phyloP scores from a whole-genome alignment of 305 asterid genomes.

The Ruellia speciosa region DNA sequence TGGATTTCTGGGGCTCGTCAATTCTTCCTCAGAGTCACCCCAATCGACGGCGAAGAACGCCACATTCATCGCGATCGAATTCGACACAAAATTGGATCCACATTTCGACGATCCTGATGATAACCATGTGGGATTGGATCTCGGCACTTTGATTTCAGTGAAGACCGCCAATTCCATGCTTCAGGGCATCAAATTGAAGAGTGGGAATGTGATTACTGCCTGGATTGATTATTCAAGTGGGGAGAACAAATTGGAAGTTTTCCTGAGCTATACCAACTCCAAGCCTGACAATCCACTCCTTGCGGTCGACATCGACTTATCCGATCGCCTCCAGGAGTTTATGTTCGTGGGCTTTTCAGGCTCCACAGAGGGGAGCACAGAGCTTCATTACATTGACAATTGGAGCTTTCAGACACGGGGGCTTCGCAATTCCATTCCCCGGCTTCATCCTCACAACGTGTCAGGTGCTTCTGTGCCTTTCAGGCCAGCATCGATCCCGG shows the following conservation, averaged over 20 bases:
- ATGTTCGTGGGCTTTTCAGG: constrained; percentile 45
- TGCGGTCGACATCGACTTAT: constrained; percentile 29
- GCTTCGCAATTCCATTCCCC: constrained; percentile 15
- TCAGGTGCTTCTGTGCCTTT: constrained; percentile 27
- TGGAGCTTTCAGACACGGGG: constrained; percentile 40
- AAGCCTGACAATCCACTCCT: constrained; percentile 31
- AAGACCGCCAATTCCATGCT: constrained; percentile 25
- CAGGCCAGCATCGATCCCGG: constrained; percentile 24
- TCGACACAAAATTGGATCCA: constrained; percentile 33
- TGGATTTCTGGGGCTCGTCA: constrained; percentile 37
- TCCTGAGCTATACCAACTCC: constrained; percentile 37
- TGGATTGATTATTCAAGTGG: constrained; percentile 39
- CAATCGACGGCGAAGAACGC: constrained; percentile 22
- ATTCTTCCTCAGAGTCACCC: constrained; percentile 21
- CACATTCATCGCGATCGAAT: constrained; percentile 39
- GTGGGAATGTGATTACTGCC: constrained; percentile 41
- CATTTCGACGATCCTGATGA: constrained; percentile 40
- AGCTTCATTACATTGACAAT: constrained; percentile 31
- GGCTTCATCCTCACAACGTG: constrained; percentile 34
- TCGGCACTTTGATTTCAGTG: constrained; percentile 31
- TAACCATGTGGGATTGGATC: constrained; percentile 40
- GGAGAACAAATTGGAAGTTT: constrained; percentile 23
- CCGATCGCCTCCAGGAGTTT: constrained; percentile 26
- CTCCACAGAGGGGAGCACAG: constrained; percentile 43
- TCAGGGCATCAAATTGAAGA: constrained; percentile 25